phyloP scores from a whole-genome alignment of 2,329 filamentous ascomycete genomes.

The Coniochaeta sp. region DNA sequence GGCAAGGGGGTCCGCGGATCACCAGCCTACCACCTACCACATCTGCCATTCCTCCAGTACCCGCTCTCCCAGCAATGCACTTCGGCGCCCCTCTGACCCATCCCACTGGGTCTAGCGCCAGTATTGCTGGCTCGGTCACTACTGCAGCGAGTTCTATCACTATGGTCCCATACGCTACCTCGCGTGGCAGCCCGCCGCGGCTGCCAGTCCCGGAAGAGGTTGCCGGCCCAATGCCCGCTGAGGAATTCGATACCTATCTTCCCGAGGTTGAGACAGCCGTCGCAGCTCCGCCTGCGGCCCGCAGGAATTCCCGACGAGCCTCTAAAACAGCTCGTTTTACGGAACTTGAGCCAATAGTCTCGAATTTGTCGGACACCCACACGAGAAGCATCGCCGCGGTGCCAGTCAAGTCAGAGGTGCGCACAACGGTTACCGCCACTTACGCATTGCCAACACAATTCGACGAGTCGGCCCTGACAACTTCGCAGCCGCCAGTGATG shows the following conservation, averaged over 20 bases:
- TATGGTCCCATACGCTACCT: slow-evolving; percentile 7
- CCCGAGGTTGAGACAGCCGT: neutral
- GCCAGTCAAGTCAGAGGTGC: slow-evolving; percentile 6
- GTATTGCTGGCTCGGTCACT: slow-evolving; percentile 5
- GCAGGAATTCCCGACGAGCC: slow-evolving; percentile 9
- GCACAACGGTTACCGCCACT: slow-evolving; percentile 5
- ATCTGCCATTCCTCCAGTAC: slow-evolving; percentile 16
- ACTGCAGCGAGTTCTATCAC: slow-evolving; percentile 12
- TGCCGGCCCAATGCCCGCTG: neutral
- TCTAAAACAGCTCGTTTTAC: slow-evolving; percentile 19
- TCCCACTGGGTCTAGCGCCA: slow-evolving; percentile 3
- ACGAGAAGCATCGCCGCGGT: neutral
- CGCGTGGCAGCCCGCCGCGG: slow-evolving; percentile 4
- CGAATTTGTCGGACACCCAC: slow-evolving; percentile 10
- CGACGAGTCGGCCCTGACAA: slow-evolving; percentile 11
- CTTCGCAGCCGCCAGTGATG: slow-evolving; percentile 6
- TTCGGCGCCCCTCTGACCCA: slow-evolving; percentile 8
- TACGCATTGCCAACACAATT: slow-evolving; percentile 12
- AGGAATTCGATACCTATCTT: neutral
- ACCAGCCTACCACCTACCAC: slow-evolving; percentile 6
- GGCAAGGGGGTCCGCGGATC: neutral
- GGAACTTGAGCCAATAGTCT: slow-evolving; percentile 22
- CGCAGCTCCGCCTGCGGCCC: neutral
- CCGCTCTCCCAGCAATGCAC: slow-evolving; percentile 12
- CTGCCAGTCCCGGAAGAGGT: slow-evolving; percentile 2